phyloP scores from a whole-genome alignment of 495 filamentous ascomycete species.

The Tuber magnatum region DNA sequence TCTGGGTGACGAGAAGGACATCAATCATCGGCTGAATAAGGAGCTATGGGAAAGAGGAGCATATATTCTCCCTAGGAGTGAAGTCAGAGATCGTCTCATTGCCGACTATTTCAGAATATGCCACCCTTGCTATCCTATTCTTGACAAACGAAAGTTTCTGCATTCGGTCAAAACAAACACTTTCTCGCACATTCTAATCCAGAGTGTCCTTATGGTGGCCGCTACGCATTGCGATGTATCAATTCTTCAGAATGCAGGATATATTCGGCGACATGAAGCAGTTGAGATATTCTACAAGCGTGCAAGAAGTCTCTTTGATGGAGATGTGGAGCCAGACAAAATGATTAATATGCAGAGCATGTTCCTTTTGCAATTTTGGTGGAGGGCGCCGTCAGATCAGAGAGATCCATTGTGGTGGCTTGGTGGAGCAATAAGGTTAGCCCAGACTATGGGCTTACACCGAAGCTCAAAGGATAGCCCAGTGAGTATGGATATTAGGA shows the following conservation, averaged over 20 bases:
- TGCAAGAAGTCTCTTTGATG: slow-evolving; percentile 18
- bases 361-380: slow-evolving; percentile 31
- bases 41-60: slow-evolving; percentile 24
- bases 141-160: slow-evolving; percentile 12
- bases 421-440: slow-evolving; percentile 19
- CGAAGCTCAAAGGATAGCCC: slow-evolving; percentile 6
- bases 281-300: slow-evolving; percentile 20
- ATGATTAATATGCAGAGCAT: slow-evolving; percentile 23
- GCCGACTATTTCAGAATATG: slow-evolving; percentile 17
- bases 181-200: slow-evolving; percentile 24
- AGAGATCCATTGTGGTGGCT: slow-evolving; percentile 27
- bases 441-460: slow-evolving; percentile 27
- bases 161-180: slow-evolving; percentile 19
- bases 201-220: slow-evolving; percentile 22
- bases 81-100: slow-evolving; percentile 22
- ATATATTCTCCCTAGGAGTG: slow-evolving; percentile 18
- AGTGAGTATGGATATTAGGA: slow-evolving; percentile 9
- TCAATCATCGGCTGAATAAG: slow-evolving; percentile 16
- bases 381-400: slow-evolving; percentile 20
- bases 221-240: slow-evolving; percentile 25
- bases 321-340: slow-evolving; percentile 24
- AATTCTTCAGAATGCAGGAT: slow-evolving; percentile 20
- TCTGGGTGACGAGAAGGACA: slow-evolving; percentile 14
- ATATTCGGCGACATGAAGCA: slow-evolving; percentile 12
- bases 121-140: slow-evolving; percentile 23